Evolutionary conservation across 176 grass and related monocot species (phyloP), one percentile per base, ranked within the genome.

Genomic region (Cenchrus fungigraminus): DNA sequence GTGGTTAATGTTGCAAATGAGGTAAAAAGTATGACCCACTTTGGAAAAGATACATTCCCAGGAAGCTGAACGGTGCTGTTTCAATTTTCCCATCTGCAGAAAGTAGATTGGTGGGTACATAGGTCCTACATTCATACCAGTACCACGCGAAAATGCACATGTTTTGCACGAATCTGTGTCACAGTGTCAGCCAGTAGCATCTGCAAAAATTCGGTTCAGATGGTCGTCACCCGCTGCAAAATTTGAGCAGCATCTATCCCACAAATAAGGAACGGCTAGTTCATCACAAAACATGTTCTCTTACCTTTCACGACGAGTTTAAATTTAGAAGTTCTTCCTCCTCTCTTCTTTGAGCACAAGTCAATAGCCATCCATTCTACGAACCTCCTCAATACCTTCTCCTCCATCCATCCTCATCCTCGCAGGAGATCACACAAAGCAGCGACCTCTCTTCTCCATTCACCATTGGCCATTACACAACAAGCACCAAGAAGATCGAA

Each of bases 401-500:
- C 56, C 46, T 72, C 80, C 81, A n/a, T 47, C 67, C 86, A 83
- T 88, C 11, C 65, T 65, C 52, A 12, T 32, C 31, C 32, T 40
- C 37, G 37, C 37, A 40, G 37, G 37, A 25, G 22, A 25, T 25
- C 22, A 25, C 22, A 55, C 12, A 15, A 1, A 19, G 29, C 2
- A 8, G 13, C 19, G 9, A 9, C 0, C 19, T 70, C 37, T 47
- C 56, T 61, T 59, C 13, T 29, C 8, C 4, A 1, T 17, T 32
- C 11, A 55, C 19, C 44, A 68, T 37, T 16, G 45, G 12, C 29
- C 11, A 16, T 15, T 46, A 19, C 6, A 1, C 2, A 3, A 59
- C 19, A 58, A 73, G 14, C 50, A 55, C 9, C 32, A 60, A 79
- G 32, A 58, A 72, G 15, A 56, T 0, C 47, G 37, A 40, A 32